Percentiles rank a stretch among this genome's conserved stretches.
Evolutionary conservation across 2,329 filamentous ascomycete species (phyloP).

Genomic region (Aotearoamyces nothofagi): DNA sequence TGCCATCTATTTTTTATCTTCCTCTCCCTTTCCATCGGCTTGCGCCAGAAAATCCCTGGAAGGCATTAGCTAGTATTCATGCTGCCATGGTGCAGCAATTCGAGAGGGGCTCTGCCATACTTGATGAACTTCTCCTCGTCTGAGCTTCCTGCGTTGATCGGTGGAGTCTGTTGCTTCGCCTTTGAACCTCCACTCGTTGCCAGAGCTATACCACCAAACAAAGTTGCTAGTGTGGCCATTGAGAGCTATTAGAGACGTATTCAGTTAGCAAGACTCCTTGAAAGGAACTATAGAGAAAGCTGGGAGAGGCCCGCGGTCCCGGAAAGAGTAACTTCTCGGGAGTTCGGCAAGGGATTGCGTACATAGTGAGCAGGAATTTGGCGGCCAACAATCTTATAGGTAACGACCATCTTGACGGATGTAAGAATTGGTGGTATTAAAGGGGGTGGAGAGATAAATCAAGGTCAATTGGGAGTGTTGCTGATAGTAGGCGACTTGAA

Average conservation of each 20-base stretch:
- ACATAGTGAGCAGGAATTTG: conserved; percentile 20
- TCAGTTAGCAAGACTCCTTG: conserved; percentile 2
- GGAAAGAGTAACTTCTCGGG: background rate
- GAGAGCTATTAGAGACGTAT: conserved; percentile 13
- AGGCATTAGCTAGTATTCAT: background rate
- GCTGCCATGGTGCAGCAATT: background rate
- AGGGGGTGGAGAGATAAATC: background rate
- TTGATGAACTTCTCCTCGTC: conserved; percentile 22
- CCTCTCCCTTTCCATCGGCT: background rate
- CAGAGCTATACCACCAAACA: conserved; percentile 7
- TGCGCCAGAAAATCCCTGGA: background rate
- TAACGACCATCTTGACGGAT: conserved; percentile 17
- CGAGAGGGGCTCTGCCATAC: conserved; percentile 10
- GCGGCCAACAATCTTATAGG: conserved; percentile 18
- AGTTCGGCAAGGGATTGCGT: conserved; percentile 7
- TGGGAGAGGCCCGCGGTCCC: conserved; percentile 1
- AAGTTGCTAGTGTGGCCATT: conserved; percentile 14
- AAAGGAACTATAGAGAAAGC: conserved; percentile 3
- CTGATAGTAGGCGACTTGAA: conserved; percentile 2
- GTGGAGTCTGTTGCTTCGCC: conserved; percentile 16
- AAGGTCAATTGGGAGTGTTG: conserved; percentile 1
- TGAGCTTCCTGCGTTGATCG: conserved; percentile 19
- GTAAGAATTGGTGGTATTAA: background rate
- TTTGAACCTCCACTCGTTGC: conserved; percentile 12
- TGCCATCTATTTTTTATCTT: too few relatives aligned